Base-by-base conservation (phyloP, 257 asterid species). In the Catharanthus roseus region DNA sequence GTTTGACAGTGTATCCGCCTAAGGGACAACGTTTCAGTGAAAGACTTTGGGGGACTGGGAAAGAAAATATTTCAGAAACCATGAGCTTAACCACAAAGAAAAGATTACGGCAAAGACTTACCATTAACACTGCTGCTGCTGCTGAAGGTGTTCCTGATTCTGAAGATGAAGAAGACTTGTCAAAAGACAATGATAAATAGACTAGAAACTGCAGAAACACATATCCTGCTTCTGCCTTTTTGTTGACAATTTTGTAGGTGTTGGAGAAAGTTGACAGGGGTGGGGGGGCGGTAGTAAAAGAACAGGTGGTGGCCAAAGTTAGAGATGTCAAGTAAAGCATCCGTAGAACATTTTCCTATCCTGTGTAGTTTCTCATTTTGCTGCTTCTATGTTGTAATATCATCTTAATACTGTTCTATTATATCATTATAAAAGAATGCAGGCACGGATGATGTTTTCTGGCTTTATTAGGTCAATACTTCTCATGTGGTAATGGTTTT, bases 51-150 rank as follows among this genome's bases (percentile, higher is more conserved):
- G 85, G 85, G 80, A 61, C 77, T 74, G 83, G 85, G 42, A 81
- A 80, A 9, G 78, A 75, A 42, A 71, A 78, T n/a, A 47, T 76
- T 42, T 77, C 87, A 78, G 92, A 82, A 73, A 80, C 75, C 54
- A 41, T 68, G 79, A 78, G 72, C 44, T 41, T 84, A 72, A 86
- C 85, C 65, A 74, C 86, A 1, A 87, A 90, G 77, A 81, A 81
- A 77, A 83, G 88, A 77, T 71, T 75, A 68, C 78, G 92, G 85
- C 92, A 89, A 81, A 81, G 88, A 70, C 87, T 88, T 33, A 74
- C 85, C 0, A 34, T 79, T 16, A 89, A 86, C 74, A 80, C 89
- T 68, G 92, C 87, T 75, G 57, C 68, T 4, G 86, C 84, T 60
- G 54, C 83, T 65, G 36, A 28, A 19, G 82, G 76, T 15, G 82